phyloP scores from a whole-genome alignment of 2,329 filamentous ascomycete species.

The Juglanconis oblonga region DNA sequence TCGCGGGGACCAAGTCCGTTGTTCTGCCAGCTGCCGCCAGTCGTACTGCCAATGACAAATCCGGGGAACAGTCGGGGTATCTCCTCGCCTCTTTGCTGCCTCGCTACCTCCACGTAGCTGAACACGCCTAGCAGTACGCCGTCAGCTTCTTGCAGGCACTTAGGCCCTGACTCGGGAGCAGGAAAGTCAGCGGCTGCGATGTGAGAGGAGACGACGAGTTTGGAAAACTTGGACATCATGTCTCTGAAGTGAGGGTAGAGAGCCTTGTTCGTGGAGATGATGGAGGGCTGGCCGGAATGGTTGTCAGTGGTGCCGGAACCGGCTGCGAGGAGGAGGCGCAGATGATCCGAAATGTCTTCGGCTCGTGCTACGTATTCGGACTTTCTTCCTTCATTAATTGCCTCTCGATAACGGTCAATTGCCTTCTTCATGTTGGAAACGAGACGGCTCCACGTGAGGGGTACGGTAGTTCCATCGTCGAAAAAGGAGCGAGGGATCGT shows the following conservation, averaged over 20 bases:
- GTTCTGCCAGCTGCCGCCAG: conserved; percentile 85
- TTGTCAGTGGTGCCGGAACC: conserved; percentile 98
- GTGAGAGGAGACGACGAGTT: conserved; percentile 94
- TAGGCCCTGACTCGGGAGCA: conserved; percentile 87
- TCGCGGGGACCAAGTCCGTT: conserved; percentile 65
- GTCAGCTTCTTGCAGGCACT: conserved; percentile 96
- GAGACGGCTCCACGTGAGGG: conserved; percentile 84
- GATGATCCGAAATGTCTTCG: conserved; percentile 97
- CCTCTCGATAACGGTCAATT: conserved; percentile 84
- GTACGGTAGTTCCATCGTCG: conserved; percentile 77
- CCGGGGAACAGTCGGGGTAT: conserved; percentile 91
- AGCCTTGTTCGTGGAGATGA: conserved; percentile 96
- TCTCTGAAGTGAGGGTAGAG: conserved; percentile 96
- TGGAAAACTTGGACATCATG: conserved; percentile 99
- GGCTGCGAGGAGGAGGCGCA: conserved; percentile 88
- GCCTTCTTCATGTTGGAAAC: conserved; percentile 91
- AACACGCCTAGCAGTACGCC: conserved; percentile 91
- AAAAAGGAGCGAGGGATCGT: conserved; percentile 80
- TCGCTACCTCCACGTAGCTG: conserved; percentile 92
- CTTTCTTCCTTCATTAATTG: conserved; percentile 77
- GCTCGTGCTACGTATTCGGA: conserved; percentile 90
- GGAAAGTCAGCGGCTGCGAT: conserved; percentile 97
- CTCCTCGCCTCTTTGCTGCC: conserved; percentile 88
- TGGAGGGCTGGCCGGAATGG: conserved; percentile 97
- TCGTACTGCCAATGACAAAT: conserved; percentile 81